phyloP scores from a whole-genome alignment of 169 alveolate species.

The Condylostoma magnum region DNA sequence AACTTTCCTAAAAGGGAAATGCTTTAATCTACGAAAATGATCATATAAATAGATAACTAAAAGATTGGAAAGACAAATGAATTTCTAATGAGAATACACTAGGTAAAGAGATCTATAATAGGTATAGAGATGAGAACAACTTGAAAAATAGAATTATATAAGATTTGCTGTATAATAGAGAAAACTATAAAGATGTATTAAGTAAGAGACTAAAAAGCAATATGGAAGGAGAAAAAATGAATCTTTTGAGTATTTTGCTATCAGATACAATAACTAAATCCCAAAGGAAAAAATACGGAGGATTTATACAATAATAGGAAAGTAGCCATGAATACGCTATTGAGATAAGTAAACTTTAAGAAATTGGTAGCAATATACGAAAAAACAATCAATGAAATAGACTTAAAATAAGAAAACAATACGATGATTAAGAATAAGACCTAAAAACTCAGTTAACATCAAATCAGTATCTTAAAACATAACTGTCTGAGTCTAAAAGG shows the following conservation, averaged over 20 bases:
- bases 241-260: neutral
- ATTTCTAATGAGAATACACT: conserved; percentile 62
- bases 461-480: conserved; percentile 76
- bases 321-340: neutral
- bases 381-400: conserved; percentile 41
- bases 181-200: conserved; percentile 55
- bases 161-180: conserved; percentile 44
- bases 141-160: conserved; percentile 47
- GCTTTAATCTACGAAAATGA: conserved; percentile 73
- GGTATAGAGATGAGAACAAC: conserved; percentile 53
- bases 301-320: neutral
- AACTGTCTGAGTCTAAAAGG: conserved; percentile 73
- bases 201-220: conserved; percentile 55
- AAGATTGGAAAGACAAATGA: conserved; percentile 66
- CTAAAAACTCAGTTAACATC: conserved; percentile 64
- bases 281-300: neutral
- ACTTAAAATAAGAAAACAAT: conserved; percentile 31
- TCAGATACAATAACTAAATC: neutral
- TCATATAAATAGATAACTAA: conserved; percentile 57
- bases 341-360: conserved; percentile 31
- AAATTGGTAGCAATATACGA: conserved; percentile 39
- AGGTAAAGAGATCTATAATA: conserved; percentile 55
- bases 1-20: conserved; percentile 71
- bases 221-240: conserved; percentile 4
- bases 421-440: conserved; percentile 62